Evolutionary conservation across 2,329 filamentous ascomycete species (phyloP), one percentile per base, ranked within the genome.

Genomic region (Endothia cerciana): DNA sequence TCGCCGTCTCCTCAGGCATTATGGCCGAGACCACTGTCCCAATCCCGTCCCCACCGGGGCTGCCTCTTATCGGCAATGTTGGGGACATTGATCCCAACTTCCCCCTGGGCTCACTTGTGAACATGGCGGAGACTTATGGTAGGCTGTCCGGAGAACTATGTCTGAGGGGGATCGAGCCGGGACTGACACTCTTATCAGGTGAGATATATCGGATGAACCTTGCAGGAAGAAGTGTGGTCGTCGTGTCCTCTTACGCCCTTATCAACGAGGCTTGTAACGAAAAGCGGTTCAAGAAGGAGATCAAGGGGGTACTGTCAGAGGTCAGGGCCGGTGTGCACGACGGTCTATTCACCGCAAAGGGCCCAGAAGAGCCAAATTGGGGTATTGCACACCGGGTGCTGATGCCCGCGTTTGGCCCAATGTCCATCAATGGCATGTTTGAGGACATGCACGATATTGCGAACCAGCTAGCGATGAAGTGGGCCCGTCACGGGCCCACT

Each of bases 391-490:
- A 91, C 72, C 79, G 87, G 28, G 78, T 89, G 19, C 78, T 92
- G 63, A 83, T 90, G 71, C 89, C 90, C 0, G 89, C 88, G 2
- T 91, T 92, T 73, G 89, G 89, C 0, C 90, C 90, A 0, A 75
- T 91, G 28, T 82, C 85, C 1, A 91, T 93, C 71, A 82, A 85
- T 43, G 79, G 77, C 64, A 92, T 92, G 89, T 92, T 89, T 68
- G 81, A 85, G 67, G 87, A 89, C 71, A 89, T 89, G 87, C 82
- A 88, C 69, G 89, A 91, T 70, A 87, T 91, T 67, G 84, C 88
- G 4, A 81, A 82, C 0, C 89, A 92, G 72, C 76, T 92, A 60
- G 82, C 84, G 11, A 81, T 91, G 77, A 91, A 91, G 74, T 89
- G 89, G 84, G 89, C 88, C 22, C 82, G 89, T 41, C 81, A 86